Evolutionary conservation across 352 stramenopile genomes (phyloP).

Genomic region (Pythium pyrilobum): DNA sequence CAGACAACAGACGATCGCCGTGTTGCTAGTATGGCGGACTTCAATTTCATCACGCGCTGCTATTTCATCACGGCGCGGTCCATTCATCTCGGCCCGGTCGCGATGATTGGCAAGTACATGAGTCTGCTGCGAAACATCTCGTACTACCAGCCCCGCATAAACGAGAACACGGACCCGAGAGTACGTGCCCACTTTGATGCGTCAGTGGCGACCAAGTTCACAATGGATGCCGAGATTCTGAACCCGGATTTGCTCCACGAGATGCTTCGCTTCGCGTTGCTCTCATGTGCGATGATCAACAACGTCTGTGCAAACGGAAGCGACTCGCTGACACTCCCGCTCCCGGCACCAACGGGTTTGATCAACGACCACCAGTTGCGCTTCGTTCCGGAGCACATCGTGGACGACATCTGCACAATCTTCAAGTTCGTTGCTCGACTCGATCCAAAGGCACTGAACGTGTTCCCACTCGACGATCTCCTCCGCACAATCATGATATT

Average conservation of each 20-base stretch:
- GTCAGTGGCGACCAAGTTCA: conserved; percentile 66
- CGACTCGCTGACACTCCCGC: conserved; percentile 25
- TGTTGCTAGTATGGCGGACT: conserved; percentile 37
- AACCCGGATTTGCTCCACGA: conserved; percentile 78
- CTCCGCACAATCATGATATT: conserved; percentile 91
- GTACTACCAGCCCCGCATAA: conserved; percentile 84
- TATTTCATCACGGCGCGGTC: conserved; percentile 94
- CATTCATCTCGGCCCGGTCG: conserved; percentile 90
- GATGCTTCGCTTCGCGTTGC: conserved; percentile 61
- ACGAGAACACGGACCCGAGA: conserved; percentile 59
- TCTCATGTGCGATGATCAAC: conserved; percentile 59
- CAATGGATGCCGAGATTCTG: conserved; percentile 72
- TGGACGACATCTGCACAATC: conserved; percentile 92
- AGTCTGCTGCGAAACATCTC: conserved; percentile 87
- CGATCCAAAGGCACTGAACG: conserved; percentile 74
- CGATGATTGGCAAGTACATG: conserved; percentile 78
- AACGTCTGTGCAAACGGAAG: conserved; percentile 32
- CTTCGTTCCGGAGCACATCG: conserved; percentile 92
- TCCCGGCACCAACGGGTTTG: conserved; percentile 29
- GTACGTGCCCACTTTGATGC: conserved; percentile 72
- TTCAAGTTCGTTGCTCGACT: conserved; percentile 90
- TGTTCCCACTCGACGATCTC: conserved; percentile 84
- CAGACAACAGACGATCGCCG: conserved; percentile 18
- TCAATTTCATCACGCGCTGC: conserved; percentile 96
- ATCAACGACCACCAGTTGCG: conserved; percentile 41